Conservation (phyloP, 2,329 filamentous ascomycete genomes). For the Coccinonectria pachysandricola region DNA sequence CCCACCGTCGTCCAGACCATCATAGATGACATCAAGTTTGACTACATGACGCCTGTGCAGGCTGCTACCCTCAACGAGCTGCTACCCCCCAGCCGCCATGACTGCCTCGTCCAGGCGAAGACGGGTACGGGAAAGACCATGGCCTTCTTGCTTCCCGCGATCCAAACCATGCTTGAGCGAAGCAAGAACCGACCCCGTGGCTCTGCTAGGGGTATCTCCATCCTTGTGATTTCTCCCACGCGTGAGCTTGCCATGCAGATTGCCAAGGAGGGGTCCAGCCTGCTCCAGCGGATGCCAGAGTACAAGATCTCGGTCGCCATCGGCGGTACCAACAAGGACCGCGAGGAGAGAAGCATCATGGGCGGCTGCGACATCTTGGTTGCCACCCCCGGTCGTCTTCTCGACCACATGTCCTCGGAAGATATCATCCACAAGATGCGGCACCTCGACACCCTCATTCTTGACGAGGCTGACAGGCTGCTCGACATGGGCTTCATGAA, state of each 20-base stretch:
- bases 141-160: conserved; percentile 72
- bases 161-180: conserved; percentile 57
- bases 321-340: conserved; percentile 65
- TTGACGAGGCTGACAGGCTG: conserved; percentile 74
- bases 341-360: conserved; percentile 60
- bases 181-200: conserved; percentile 23
- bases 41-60: conserved; percentile 46
- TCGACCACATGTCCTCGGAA: conserved; percentile 69
- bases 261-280: conserved; percentile 56
- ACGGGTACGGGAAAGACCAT: conserved; percentile 83
- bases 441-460: conserved; percentile 64
- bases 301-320: conserved; percentile 73
- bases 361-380: conserved; percentile 70
- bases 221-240: conserved; percentile 60
- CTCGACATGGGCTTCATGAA: conserved; percentile 80
- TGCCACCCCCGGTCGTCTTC: conserved; percentile 67
- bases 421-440: conserved; percentile 58
- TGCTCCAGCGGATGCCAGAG: conserved; percentile 61
- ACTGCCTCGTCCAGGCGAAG: conserved; percentile 68
- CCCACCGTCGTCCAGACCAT: conserved; percentile 37
- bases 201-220: conserved; percentile 40
- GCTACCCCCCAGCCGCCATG: conserved; percentile 32
- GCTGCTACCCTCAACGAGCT: conserved; percentile 39
- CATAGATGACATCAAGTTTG: conserved; percentile 37
- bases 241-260: conserved; percentile 64